Conservation (phyloP, 257 asterid genomes). For the Scutellaria baicalensis region DNA sequence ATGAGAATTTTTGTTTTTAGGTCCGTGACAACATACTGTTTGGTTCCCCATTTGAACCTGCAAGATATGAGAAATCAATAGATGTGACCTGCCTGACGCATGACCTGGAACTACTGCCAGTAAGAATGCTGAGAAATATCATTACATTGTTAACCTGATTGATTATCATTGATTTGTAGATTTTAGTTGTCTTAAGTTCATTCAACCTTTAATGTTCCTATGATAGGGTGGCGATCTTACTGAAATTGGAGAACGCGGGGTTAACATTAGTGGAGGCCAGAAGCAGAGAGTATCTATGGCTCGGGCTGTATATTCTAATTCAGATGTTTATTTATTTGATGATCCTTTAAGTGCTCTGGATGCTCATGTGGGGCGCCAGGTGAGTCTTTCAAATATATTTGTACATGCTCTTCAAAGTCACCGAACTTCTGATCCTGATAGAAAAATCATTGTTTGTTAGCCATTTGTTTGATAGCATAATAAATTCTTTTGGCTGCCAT, state of each 20-base stretch:
- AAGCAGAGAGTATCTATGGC: conserved; percentile 99
- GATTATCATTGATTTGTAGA: not conserved
- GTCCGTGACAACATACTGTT: conserved; percentile 92
- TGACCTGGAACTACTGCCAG: conserved; percentile 84
- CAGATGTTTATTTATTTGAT: conserved; percentile 89
- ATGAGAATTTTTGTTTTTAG: conserved; percentile 27
- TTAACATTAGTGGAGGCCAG: conserved; percentile 99
- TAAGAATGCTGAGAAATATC: conserved; percentile 31
- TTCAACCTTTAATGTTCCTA: conserved; percentile 2
- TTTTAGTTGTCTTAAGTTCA: conserved; percentile 4
- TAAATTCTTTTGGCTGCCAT: not conserved
- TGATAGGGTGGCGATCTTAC: conserved; percentile 94
- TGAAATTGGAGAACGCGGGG: conserved; percentile 99
- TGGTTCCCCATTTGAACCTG: conserved; percentile 63
- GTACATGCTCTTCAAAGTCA: not conserved
- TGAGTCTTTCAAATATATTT: conserved; percentile 22
- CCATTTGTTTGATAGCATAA: not conserved
- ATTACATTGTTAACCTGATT: not conserved
- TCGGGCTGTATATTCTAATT: conserved; percentile 87
- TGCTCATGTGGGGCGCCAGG: conserved; percentile 98
- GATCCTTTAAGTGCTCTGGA: conserved; percentile 98
- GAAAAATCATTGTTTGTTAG: not conserved
- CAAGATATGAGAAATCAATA: conserved; percentile 59
- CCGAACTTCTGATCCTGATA: not conserved
- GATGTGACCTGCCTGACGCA: conserved; percentile 75